These are phyloP conservation scores for Poterioochromonas sp. DNA, from an alignment of 352 stramenopile species.

Conservation along the genomic window DNA sequence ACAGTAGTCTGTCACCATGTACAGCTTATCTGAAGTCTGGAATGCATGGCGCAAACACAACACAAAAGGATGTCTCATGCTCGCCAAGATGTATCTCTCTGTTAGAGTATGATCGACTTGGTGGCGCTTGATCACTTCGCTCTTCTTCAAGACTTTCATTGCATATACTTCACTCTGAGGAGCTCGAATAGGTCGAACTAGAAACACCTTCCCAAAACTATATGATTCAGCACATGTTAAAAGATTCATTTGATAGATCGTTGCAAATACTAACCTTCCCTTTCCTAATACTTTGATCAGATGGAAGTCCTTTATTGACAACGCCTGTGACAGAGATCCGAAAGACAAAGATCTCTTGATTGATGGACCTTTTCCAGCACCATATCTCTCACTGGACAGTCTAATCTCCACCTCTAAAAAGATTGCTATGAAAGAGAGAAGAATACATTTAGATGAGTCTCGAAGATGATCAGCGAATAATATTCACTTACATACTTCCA, in stretches of 20 bases:
- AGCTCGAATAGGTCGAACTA: constrained; percentile 54
- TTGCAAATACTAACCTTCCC: constrained; percentile 41
- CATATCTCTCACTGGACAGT: neutral
- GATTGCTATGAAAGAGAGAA: neutral
- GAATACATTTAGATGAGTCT: neutral
- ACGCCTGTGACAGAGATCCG: neutral
- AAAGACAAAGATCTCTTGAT: neutral
- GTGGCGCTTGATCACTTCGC: constrained; percentile 81
- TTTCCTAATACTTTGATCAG: constrained; percentile 67
- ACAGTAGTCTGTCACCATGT: constrained; percentile 86
- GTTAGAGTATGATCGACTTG: constrained; percentile 92
- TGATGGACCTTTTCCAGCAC: neutral
- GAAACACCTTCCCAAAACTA: constrained; percentile 74
- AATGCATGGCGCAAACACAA: constrained; percentile 73
- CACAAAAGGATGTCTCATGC: constrained; percentile 83
- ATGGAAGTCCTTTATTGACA: constrained; percentile 63
- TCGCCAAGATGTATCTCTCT: constrained; percentile 83
- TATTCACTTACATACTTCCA: constrained; percentile 11
- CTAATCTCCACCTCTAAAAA: constrained; percentile 13
- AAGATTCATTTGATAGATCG: neutral
- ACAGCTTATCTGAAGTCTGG: constrained; percentile 59
- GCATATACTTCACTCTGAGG: constrained; percentile 60
- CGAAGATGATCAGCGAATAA: neutral
- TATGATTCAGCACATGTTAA: neutral
- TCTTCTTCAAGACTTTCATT: constrained; percentile 74